These are phyloP conservation scores for Parasitella parasitica DNA, from an alignment of 371 early-diverging fungal species.

Conservation along the genomic window DNA sequence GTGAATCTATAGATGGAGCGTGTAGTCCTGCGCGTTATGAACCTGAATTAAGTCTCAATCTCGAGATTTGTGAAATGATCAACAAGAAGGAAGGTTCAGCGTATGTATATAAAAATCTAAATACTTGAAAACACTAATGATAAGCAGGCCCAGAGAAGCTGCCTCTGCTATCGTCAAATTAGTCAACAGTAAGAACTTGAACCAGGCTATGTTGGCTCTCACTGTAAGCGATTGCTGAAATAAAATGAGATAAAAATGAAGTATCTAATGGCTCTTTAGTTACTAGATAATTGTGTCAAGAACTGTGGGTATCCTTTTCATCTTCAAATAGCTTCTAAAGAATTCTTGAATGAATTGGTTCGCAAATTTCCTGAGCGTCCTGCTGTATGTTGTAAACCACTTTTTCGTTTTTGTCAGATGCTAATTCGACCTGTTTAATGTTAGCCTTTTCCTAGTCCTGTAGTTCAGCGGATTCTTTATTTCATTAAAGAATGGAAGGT, in stretches of 20 bases:
- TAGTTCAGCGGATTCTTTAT: slow-evolving; percentile 86
- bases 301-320: slow-evolving; percentile 98
- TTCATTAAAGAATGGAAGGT: slow-evolving; percentile 94
- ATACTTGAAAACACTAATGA: neutral
- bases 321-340: slow-evolving; percentile 91
- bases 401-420: neutral
- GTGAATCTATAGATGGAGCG: slow-evolving; percentile 69
- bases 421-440: neutral
- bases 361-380: slow-evolving; percentile 91
- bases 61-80: slow-evolving; percentile 93
- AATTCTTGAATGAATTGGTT: slow-evolving; percentile 96
- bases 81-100: slow-evolving; percentile 84
- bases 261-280: slow-evolving; percentile 35
- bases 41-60: slow-evolving; percentile 85
- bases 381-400: slow-evolving; percentile 50
- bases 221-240: slow-evolving; percentile 46
- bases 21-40: slow-evolving; percentile 73
- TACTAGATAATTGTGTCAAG: slow-evolving; percentile 94
- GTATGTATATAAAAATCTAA: slow-evolving; percentile 41
- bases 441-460: slow-evolving; percentile 56
- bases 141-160: slow-evolving; percentile 82
- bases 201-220: slow-evolving; percentile 77
- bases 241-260: neutral
- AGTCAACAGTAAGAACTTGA: slow-evolving; percentile 74
- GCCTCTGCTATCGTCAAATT: slow-evolving; percentile 79